These are phyloP conservation scores for Candida sp. DNA, from an alignment of 1,139 yeast genomes.

Conservation along the genomic window DNA sequence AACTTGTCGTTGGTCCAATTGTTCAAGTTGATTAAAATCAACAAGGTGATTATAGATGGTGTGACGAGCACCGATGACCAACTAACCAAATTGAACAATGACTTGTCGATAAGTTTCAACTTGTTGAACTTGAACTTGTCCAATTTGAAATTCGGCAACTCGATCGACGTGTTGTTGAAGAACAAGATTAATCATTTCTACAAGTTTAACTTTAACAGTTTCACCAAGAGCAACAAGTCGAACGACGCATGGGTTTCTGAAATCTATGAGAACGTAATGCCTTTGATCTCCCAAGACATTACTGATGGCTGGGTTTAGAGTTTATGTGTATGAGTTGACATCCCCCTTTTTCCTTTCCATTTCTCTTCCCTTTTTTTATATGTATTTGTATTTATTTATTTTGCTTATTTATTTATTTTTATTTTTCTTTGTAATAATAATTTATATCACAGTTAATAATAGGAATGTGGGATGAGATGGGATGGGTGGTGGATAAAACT, in stretches of 20 bases:
- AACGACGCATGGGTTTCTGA: slow-evolving; percentile 31
- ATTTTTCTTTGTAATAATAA: neutral
- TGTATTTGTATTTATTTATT: neutral
- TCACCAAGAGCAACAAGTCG: slow-evolving; percentile 7
- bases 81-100: slow-evolving; percentile 38
- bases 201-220: slow-evolving; percentile 28
- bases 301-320: slow-evolving; percentile 43
- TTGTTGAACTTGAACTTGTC: slow-evolving; percentile 31
- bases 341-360: neutral
- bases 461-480: too few relatives aligned
- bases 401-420: neutral
- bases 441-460: neutral
- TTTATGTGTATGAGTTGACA: neutral
- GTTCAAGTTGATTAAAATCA: slow-evolving; percentile 38
- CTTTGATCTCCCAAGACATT: slow-evolving; percentile 37
- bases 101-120: slow-evolving; percentile 40
- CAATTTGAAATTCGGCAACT: slow-evolving; percentile 25
- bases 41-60: slow-evolving; percentile 39
- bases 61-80: slow-evolving; percentile 24
- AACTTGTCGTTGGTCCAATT: slow-evolving; percentile 39
- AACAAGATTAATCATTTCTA: slow-evolving; percentile 27
- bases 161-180: slow-evolving; percentile 26
- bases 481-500: too few relatives aligned
- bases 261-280: slow-evolving; percentile 25
- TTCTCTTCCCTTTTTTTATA: neutral